phyloP scores from a whole-genome alignment of 148 eudicot genomes.

The Rhododendron kiyosumense region DNA sequence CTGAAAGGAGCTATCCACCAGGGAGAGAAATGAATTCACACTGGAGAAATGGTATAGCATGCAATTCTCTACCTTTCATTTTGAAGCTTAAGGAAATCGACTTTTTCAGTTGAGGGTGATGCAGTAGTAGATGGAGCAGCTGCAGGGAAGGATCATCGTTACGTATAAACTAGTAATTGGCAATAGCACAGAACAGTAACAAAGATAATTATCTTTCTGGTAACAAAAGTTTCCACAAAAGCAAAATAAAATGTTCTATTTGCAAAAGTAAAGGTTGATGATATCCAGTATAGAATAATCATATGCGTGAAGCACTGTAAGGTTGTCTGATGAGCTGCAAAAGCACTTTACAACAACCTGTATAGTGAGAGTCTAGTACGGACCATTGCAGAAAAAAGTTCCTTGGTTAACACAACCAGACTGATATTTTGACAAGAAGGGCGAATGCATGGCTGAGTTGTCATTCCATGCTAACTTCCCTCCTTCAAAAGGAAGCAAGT shows the following conservation, averaged over 20 bases:
- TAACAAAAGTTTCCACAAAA: not conserved
- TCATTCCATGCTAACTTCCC: conserved; percentile 70
- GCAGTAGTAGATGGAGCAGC: conserved; percentile 59
- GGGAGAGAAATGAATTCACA: not conserved
- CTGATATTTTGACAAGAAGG: conserved; percentile 42
- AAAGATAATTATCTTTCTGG: not conserved
- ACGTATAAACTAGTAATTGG: not conserved
- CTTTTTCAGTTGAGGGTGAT: conserved; percentile 43
- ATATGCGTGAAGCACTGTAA: conserved; percentile 3
- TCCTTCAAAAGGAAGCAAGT: conserved; percentile 63
- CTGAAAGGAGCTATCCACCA: not conserved
- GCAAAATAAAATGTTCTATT: not conserved
- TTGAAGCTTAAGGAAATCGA: conserved; percentile 90
- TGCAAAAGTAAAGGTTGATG: not conserved
- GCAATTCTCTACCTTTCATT: conserved; percentile 71
- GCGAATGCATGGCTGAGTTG: conserved; percentile 63
- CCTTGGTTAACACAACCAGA: conserved; percentile 49
- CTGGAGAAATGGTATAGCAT: not conserved
- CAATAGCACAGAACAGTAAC: not conserved
- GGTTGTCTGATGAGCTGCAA: conserved; percentile 20
- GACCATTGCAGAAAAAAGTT: conserved; percentile 87
- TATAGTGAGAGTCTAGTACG: conserved; percentile 68
- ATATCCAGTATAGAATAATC: not conserved
- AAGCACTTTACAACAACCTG: conserved; percentile 32
- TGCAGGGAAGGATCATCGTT: conserved; percentile 33